A percentile compares a stretch with the other conserved stretches of the same genome.
These are phyloP conservation scores for Blastosporella zonata DNA, from an alignment of 1,284 basidiomycete genomes.

Conservation along the genomic window DNA sequence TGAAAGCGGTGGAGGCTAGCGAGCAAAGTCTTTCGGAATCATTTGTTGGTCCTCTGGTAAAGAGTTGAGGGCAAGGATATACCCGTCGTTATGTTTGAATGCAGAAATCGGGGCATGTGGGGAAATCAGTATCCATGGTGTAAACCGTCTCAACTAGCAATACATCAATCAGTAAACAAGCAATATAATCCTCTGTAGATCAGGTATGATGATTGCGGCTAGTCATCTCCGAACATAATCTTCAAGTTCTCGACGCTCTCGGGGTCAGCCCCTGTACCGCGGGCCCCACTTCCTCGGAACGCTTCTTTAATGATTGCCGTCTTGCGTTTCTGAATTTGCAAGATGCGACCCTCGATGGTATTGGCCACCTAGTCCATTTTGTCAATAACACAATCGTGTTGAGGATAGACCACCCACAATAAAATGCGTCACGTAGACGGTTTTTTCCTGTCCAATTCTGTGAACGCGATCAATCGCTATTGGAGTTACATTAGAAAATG, in stretches of 20 bases:
- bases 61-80: background rate
- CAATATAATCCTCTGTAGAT: background rate
- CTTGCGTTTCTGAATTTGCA: constrained; percentile 89
- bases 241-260: constrained; percentile 77
- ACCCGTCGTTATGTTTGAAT: too few species aligned
- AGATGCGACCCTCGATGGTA: constrained; percentile 79
- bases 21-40: constrained; percentile 28
- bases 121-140: too few species aligned
- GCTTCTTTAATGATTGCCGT: constrained; percentile 82
- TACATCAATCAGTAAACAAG: too few species aligned
- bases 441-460: constrained; percentile 78
- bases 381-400: background rate
- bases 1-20: constrained; percentile 29
- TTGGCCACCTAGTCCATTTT: constrained; percentile 48
- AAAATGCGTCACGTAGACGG: constrained; percentile 89
- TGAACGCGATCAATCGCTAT: constrained; percentile 79
- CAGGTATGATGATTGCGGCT: background rate
- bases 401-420: constrained; percentile 53
- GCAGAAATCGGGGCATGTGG: too few species aligned
- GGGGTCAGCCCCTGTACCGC: constrained; percentile 41
- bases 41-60: constrained; percentile 26
- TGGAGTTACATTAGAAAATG: background rate
- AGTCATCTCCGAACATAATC: constrained; percentile 64
- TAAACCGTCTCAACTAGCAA: too few species aligned
- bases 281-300: constrained; percentile 49